Evolutionary conservation across 2,329 filamentous ascomycete genomes (phyloP).

Genomic region (Verticillium tricorpus): DNA sequence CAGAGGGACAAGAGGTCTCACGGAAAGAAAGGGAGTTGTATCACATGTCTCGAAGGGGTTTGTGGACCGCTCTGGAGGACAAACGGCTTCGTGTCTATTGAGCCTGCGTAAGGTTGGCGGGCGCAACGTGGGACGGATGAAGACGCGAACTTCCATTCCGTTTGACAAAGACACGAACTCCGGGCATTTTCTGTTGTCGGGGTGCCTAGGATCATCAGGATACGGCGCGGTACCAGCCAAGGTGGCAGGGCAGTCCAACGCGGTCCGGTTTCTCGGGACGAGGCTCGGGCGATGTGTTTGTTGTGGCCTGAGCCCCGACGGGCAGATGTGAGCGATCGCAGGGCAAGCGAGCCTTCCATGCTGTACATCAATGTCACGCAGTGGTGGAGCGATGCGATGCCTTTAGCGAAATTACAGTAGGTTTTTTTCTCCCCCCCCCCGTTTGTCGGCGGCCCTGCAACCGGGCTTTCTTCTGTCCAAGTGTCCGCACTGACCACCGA

Average conservation of each 20-base stretch:
- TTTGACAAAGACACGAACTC: neutral
- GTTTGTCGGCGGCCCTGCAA: neutral
- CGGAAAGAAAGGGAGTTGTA: neutral
- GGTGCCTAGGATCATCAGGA: neutral
- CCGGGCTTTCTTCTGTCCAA: neutral
- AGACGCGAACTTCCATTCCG: neutral
- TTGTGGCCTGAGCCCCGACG: neutral
- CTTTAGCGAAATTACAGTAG: neutral
- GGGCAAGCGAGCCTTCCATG: neutral
- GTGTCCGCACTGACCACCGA: neutral
- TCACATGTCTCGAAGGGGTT: neutral
- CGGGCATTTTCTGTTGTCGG: neutral
- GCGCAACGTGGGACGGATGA: neutral
- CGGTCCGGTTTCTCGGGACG: neutral
- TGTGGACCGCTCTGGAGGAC: neutral
- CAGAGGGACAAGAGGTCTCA: neutral
- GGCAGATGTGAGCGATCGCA: neutral
- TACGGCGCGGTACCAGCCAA: neutral
- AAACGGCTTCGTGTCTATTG: neutral
- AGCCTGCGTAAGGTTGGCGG: neutral
- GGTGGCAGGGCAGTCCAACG: neutral
- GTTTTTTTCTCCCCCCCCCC: neutral
- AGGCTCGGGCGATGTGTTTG: neutral
- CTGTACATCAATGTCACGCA: neutral
- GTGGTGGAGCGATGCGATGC: neutral